Evolutionary conservation across 257 asterid genomes (phyloP), one percentile per base, ranked within the genome.

Genomic region (Primulina eburnea): DNA sequence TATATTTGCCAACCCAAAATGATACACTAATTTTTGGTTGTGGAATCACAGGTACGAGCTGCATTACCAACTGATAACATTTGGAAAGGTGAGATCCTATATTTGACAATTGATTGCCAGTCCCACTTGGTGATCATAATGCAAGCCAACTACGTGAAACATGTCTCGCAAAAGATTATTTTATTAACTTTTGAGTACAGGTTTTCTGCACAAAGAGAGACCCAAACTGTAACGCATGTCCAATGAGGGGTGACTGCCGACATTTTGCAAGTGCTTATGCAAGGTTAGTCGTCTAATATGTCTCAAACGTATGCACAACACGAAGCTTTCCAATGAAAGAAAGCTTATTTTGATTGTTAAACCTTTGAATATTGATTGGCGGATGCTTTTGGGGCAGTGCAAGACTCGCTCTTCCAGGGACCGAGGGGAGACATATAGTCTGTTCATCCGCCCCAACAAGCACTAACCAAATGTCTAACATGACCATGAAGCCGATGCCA

Each of bases 181-280:
- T 64, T 57, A 18, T 70, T 50, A 24, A 73, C 67, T 73, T 57
- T 58, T 40, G 71, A 73, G 56, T 77, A 70, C 88, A 93, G 98
- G 97, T 94, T 71, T 94, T 94, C 82, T 94, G 99, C 88, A 94
- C 99, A 74, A 94, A 94, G 87, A 84, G 83, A 74, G 88, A 87
- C 20, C 99, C 99, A 58, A 94, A 94, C 72, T 94, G 99, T 81
- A 91, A 94, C 65, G 97, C 90, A 11, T 94, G 99, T 77, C 99
- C 99, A 71, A 73, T 94, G 95, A 83, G 90, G 79, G 90, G 79
- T 37, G 97, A 94, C 69, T 94, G 99, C 82, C 85, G 99, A 77
- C 99, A 94, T 79, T 94, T 89, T 68, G 97, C 99, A 56, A 94
- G 97, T 73, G 95, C 99, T 72, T 91, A 82, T 76, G 97, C 99